Conservation (phyloP, 768 basidiomycete species). For the Mycena crocata region DNA sequence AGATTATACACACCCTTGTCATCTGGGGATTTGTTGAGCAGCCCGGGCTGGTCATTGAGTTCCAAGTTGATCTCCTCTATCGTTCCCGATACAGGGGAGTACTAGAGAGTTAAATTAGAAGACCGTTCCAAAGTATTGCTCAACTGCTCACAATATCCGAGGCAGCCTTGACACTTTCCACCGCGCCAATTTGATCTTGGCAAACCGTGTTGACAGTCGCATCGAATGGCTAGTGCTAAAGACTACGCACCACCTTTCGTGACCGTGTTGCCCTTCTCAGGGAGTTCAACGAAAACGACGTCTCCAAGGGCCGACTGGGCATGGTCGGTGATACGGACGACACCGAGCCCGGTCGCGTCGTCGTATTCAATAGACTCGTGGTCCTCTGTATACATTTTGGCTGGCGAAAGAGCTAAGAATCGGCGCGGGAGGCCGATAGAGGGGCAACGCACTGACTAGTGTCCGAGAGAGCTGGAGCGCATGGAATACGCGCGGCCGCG, state of each 20-base stretch:
- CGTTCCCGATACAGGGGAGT: conserved; percentile 91
- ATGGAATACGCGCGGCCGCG: conserved; percentile 38
- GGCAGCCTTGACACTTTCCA: conserved; percentile 96
- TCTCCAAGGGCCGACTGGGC: conserved; percentile 94
- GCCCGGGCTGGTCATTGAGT: conserved; percentile 74
- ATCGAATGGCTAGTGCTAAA: conserved; percentile 7
- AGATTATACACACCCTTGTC: conserved; percentile 74
- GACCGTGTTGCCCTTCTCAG: conserved; percentile 69
- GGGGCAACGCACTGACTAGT: conserved; percentile 67
- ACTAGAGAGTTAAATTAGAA: conserved; percentile 60
- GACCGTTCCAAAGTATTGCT: conserved; percentile 24
- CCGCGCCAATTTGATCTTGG: conserved; percentile 87
- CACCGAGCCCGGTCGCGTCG: conserved; percentile 79
- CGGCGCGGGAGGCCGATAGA: not conserved
- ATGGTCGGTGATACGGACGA: conserved; percentile 89
- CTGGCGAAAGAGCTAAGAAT: conserved; percentile 49
- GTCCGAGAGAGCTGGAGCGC: conserved; percentile 56
- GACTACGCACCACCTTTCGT: conserved; percentile 75
- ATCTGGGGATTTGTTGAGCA: conserved; percentile 92
- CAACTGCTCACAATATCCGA: conserved; percentile 83
- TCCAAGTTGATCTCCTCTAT: conserved; percentile 83
- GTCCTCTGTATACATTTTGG: conserved; percentile 84
- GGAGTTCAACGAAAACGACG: conserved; percentile 97
- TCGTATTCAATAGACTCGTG: conserved; percentile 92
- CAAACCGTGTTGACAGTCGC: not conserved